These are phyloP conservation scores for Cardiospermum halicacabum DNA, from an alignment of 345 rosid species.

Conservation along the genomic window DNA sequence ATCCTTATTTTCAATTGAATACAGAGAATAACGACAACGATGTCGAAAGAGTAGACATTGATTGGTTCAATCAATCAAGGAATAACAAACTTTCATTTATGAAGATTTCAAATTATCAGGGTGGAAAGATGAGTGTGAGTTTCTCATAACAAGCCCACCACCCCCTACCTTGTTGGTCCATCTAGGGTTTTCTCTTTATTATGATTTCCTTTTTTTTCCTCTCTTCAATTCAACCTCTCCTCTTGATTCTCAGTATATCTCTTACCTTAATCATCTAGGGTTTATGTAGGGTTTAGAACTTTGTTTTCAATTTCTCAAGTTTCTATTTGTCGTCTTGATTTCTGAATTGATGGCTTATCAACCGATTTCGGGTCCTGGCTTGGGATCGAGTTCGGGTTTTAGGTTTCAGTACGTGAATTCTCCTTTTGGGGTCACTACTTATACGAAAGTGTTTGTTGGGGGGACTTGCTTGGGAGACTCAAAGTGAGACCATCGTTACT, in stretches of 20 bases:
- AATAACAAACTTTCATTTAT: no score
- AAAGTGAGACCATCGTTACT: slow-evolving; percentile 78
- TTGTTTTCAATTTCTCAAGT: slow-evolving; percentile 14
- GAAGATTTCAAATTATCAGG: no score
- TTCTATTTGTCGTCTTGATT: slow-evolving; percentile 2
- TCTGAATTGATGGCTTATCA: slow-evolving; percentile 52
- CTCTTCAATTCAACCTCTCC: slow-evolving; percentile 3
- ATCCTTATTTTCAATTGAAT: no score
- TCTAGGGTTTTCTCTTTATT: slow-evolving; percentile 27
- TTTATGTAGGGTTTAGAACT: slow-evolving; percentile 47
- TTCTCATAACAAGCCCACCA: slow-evolving; percentile 32
- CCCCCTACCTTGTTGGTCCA: slow-evolving; percentile 27
- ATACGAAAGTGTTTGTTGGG: slow-evolving; percentile 82
- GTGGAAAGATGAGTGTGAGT: no score
- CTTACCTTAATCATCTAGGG: slow-evolving; percentile 29
- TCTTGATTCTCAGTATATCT: slow-evolving; percentile 33
- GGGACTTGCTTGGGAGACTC: slow-evolving; percentile 97
- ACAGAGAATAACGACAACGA: no score
- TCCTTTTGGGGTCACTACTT: slow-evolving; percentile 85
- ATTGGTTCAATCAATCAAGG: no score
- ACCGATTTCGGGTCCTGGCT: slow-evolving; percentile 43
- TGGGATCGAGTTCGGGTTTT: slow-evolving; percentile 37
- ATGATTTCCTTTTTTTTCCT: slow-evolving; percentile 14
- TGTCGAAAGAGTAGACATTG: no score
- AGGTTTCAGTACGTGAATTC: slow-evolving; percentile 68